Percentiles rank a stretch among this genome's conserved stretches.
These are phyloP conservation scores for Nannochloropsis gaditana DNA, from an alignment of 108 stramenopile species.

Conservation along the genomic window DNA sequence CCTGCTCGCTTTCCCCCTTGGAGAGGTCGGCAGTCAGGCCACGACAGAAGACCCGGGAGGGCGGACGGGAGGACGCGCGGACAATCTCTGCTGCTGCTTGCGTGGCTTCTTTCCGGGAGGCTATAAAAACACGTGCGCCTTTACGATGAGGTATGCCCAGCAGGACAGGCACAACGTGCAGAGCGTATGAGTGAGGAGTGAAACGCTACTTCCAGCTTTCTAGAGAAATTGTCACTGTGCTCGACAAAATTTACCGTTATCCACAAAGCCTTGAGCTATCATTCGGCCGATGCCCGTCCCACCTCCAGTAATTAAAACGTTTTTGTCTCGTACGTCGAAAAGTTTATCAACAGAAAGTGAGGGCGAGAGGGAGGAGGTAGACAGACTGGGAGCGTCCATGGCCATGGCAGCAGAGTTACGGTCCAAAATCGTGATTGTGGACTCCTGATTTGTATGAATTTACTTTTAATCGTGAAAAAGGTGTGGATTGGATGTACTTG, in stretches of 20 bases:
- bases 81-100: background rate
- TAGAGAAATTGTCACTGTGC: too few relatives aligned
- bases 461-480: too few relatives aligned
- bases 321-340: background rate
- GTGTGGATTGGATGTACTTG: too few relatives aligned
- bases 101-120: constrained; percentile 16
- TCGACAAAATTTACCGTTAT: background rate
- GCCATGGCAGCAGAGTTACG: too few relatives aligned
- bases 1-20: background rate
- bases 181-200: too few relatives aligned
- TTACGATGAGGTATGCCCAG: background rate
- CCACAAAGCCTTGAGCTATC: background rate
- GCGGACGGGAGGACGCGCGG: background rate
- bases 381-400: background rate
- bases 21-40: background rate
- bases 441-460: too few relatives aligned
- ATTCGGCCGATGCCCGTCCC: constrained; percentile 12
- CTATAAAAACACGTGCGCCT: background rate
- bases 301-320: background rate
- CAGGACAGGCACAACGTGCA: too few relatives aligned
- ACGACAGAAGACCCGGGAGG: background rate
- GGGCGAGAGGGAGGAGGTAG: background rate
- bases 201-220: too few relatives aligned
- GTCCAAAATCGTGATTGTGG: too few relatives aligned
- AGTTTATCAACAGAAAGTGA: constrained; percentile 16